Conservation (phyloP, 208 protist species). For the Kentomonas sorsogonicus region DNA sequence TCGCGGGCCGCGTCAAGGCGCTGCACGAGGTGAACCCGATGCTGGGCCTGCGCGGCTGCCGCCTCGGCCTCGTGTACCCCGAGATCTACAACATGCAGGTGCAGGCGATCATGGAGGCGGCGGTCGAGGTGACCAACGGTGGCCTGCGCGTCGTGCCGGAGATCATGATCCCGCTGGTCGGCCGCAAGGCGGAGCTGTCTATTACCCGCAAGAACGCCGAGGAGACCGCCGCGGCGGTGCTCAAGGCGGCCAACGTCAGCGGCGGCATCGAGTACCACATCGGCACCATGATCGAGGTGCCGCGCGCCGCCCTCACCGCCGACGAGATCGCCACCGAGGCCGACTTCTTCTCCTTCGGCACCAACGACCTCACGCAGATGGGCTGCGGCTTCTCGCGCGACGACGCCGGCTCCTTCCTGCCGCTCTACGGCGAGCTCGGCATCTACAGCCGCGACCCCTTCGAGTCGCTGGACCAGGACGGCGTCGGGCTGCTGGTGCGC, state of each 20-base stretch:
- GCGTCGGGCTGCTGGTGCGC: conserved; percentile 89
- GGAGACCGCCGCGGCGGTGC: conserved; percentile 53
- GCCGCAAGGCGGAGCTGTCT: conserved; percentile 79
- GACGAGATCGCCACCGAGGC: conserved; percentile 88
- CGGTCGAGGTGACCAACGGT: conserved; percentile 50
- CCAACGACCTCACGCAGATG: conserved; percentile 97
- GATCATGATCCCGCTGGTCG: conserved; percentile 93
- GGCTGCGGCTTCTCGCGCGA: conserved; percentile 95
- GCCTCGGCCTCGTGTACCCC: conserved; percentile 90
- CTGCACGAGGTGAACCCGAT: conserved; percentile 94
- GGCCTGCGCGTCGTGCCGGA: conserved; percentile 62
- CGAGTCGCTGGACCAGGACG: conserved; percentile 90
- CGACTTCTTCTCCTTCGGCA: conserved; percentile 96
- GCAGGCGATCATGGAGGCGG: conserved; percentile 91
- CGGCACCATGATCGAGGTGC: conserved; percentile 94
- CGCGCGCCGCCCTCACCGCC: conserved; percentile 78
- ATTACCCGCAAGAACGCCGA: conserved; percentile 68
- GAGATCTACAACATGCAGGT: conserved; percentile 96
- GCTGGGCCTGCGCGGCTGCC: conserved; percentile 92
- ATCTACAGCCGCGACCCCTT: conserved; percentile 93
- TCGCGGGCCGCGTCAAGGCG: conserved; percentile 64
- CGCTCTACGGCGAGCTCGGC: conserved; percentile 87
- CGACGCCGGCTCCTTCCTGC: conserved; percentile 92
- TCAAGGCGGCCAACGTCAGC: conserved; percentile 20
- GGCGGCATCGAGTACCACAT: conserved; percentile 71